Percentiles rank a stretch among this genome's conserved stretches.
These are phyloP conservation scores for Tothia fuscella DNA, from an alignment of 2,329 filamentous ascomycete genomes.

Conservation along the genomic window DNA sequence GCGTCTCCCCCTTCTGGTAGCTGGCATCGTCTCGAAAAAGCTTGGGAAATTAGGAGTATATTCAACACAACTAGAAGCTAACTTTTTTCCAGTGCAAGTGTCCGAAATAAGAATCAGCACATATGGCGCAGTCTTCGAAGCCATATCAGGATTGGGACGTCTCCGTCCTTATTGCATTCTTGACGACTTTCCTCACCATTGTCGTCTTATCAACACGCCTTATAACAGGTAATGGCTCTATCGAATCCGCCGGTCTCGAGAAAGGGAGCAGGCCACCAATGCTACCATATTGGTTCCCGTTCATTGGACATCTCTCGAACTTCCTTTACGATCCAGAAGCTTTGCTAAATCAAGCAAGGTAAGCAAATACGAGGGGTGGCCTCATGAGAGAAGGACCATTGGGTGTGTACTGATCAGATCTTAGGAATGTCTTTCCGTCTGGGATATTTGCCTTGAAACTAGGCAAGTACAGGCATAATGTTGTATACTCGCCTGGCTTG, in stretches of 20 bases:
- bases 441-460: constrained; percentile 6
- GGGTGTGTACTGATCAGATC: no score
- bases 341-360: constrained; percentile 7
- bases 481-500: constrained; percentile 4
- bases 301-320: constrained; percentile 2
- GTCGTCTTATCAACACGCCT: constrained; percentile 4
- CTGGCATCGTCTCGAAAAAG: no score
- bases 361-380: no score
- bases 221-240: not conserved
- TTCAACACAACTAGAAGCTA: no score
- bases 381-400: no score
- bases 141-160: constrained; percentile 4
- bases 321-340: constrained; percentile 4
- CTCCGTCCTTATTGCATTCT: not conserved
- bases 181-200: not conserved
- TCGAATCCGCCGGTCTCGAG: not conserved
- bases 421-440: not conserved
- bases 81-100: no score
- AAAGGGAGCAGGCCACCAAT: constrained; percentile 4
- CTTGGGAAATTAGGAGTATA: no score
- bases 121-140: no score
- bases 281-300: constrained; percentile 10
- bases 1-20: no score
- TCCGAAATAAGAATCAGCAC: no score
- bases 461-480: not conserved